phyloP scores from a whole-genome alignment of 345 rosid genomes.

The Dipteronia dyeriana region DNA sequence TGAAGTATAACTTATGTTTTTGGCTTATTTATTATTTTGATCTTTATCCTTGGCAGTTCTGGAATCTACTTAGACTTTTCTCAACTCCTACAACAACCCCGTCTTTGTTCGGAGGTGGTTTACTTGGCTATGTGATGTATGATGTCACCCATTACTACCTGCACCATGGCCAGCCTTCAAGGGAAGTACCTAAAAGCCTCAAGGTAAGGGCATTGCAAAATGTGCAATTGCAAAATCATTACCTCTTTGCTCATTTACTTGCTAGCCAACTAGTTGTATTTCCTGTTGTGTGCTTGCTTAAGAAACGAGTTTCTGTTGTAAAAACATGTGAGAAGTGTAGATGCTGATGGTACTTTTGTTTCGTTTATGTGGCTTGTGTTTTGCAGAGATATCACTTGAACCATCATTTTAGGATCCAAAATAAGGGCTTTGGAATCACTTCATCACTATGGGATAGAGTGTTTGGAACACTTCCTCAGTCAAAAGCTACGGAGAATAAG shows the following conservation, averaged over 20 bases:
- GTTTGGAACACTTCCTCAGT: slow-evolving; percentile 78
- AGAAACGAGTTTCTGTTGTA: too few relatives aligned
- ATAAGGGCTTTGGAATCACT: slow-evolving; percentile 89
- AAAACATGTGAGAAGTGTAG: too few relatives aligned
- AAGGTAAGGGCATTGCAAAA: slow-evolving; percentile 51
- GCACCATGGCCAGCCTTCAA: slow-evolving; percentile 91
- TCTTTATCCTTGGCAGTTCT: slow-evolving; percentile 50
- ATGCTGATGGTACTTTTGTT: background rate
- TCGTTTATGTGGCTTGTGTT: background rate
- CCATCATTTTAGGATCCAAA: slow-evolving; percentile 90
- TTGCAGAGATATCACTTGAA: slow-evolving; percentile 91
- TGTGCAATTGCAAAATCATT: too few relatives aligned
- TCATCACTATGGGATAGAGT: slow-evolving; percentile 87
- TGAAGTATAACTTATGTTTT: background rate
- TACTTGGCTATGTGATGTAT: slow-evolving; percentile 86
- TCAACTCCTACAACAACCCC: slow-evolving; percentile 75
- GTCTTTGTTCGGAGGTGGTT: slow-evolving; percentile 83
- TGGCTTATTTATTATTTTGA: background rate
- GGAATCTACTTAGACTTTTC: slow-evolving; percentile 58
- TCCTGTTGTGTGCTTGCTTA: background rate
- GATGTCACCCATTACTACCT: slow-evolving; percentile 92
- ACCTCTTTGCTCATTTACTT: background rate
- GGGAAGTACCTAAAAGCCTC: slow-evolving; percentile 53
- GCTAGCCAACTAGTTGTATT: background rate
- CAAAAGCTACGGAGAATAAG: slow-evolving; percentile 37